Evolutionary conservation across 1,139 yeast species (phyloP).

Genomic region (Nakaseomyces nivariensis): DNA sequence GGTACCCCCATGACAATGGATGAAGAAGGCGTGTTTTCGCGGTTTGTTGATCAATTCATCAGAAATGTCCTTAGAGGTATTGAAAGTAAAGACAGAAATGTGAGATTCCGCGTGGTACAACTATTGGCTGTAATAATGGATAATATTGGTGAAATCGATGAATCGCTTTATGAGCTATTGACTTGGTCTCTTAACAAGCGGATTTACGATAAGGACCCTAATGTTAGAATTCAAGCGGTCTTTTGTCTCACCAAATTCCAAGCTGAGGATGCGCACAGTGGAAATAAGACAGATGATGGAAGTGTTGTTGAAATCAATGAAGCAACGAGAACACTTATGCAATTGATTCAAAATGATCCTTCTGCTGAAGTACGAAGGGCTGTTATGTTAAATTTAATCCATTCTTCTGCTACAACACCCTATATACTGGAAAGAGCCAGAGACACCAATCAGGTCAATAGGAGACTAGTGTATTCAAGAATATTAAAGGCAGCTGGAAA

Average conservation of each 20-base stretch:
- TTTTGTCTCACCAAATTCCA: conserved; percentile 75
- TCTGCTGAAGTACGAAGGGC: conserved; percentile 87
- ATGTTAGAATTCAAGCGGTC: conserved; percentile 73
- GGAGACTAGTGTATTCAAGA: conserved; percentile 64
- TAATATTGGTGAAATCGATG: conserved; percentile 67
- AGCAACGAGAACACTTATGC: conserved; percentile 45
- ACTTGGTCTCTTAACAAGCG: conserved; percentile 54
- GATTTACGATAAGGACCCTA: conserved; percentile 67
- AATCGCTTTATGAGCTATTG: conserved; percentile 56
- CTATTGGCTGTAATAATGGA: conserved; percentile 64
- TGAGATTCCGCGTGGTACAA: conserved; percentile 74
- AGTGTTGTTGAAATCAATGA: conserved; percentile 33
- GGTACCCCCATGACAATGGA: conserved; percentile 24
- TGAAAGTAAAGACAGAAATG: conserved; percentile 66
- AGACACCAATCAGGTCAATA: conserved; percentile 60
- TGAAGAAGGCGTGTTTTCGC: conserved; percentile 36
- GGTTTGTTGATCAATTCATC: conserved; percentile 53
- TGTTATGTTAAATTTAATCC: conserved; percentile 60
- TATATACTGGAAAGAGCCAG: conserved; percentile 71
- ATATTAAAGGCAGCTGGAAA: conserved; percentile 61
- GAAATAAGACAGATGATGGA: conserved; percentile 27
- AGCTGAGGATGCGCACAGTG: conserved; percentile 32
- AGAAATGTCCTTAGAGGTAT: conserved; percentile 65
- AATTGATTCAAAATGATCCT: conserved; percentile 63
- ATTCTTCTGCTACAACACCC: conserved; percentile 39